Base-by-base conservation (phyloP, 2,329 filamentous ascomycete genomes). In the Colletotrichum chrysophilum region DNA sequence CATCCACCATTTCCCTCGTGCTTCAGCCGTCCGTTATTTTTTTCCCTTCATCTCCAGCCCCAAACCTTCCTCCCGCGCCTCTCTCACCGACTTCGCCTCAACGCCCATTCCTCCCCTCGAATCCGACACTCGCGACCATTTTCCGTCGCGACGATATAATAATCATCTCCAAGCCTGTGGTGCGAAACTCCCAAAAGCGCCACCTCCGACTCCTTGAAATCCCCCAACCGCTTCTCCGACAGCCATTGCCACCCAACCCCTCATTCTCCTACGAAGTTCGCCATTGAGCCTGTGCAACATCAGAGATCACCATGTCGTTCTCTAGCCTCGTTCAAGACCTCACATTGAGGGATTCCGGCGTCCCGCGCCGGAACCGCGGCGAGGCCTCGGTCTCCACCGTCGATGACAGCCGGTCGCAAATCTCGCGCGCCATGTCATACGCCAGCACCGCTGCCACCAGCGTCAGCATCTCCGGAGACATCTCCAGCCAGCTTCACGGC, bases 401-500 rank as follows among this genome's bases (percentile, higher is more conserved):
- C 38, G 91, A 93, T 80, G 91, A 93, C 82, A 86, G 88, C 61
- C 85, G 89, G 56, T 93, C 91, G 66, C 91, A 91, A 82, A 84
- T 93, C 78, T 93, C 92, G 26, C 87, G 90, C 70, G 90, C 91
- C 80, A 91, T 91, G 88, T 93, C 91, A 24, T 93, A 93, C 81
- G 85, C 92, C 77, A 93, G 92, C 87, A 93, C 92, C 16, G 86
- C 91, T 71, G 92, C 92, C 60, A 93, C 92, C 32, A 93, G 91
- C 82, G 92, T 93, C 78, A 93, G 92, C 89, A 93, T 93, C 79
- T 87, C 91, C 3, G 92, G 92, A 69, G 94, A 96, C 80, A 96
- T 97, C 79, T 93, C 93, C 16, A 96, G 94, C 84, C 94, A 96
- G 85, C 90, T 96, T 56, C 95, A 97, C 82, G 93, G 94, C 69